Evolutionary conservation across 2,329 filamentous ascomycete genomes (phyloP).

Genomic region (Teratosphaeria zuluensis): DNA sequence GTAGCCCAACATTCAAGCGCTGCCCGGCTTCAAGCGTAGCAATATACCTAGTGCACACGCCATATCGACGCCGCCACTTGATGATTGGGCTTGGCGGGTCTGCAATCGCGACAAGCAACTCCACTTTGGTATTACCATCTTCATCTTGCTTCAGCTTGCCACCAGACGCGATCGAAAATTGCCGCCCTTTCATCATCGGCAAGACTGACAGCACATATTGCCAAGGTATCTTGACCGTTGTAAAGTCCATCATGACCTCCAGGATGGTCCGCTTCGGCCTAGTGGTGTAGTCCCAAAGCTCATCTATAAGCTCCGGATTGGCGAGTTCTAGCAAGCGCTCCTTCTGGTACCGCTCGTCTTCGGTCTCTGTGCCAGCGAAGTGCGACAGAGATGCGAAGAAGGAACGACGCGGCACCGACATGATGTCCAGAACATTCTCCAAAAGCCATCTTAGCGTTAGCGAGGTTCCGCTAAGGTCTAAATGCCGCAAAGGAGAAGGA

Average conservation of each 20-base stretch:
- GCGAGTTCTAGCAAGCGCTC: constrained; percentile 78
- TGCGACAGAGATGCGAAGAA: constrained; percentile 75
- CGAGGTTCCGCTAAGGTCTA: constrained; percentile 28
- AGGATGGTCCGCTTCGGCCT: constrained; percentile 82
- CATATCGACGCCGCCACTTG: constrained; percentile 79
- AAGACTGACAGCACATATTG: constrained; percentile 62
- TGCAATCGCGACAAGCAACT: constrained; percentile 26
- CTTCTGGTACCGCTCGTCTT: constrained; percentile 46
- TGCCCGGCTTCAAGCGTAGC: constrained; percentile 50
- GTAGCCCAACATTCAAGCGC: constrained; percentile 48
- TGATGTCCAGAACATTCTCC: constrained; percentile 77
- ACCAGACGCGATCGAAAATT: constrained; percentile 85
- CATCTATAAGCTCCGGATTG: constrained; percentile 69
- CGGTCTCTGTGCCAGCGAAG: constrained; percentile 57
- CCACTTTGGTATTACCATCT: constrained; percentile 17
- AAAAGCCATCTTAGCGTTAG: constrained; percentile 66
- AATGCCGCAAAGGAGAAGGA: constrained; percentile 27
- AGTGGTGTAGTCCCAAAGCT: constrained; percentile 92
- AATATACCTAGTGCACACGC: constrained; percentile 84
- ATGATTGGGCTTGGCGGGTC: constrained; percentile 55
- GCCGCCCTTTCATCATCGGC: constrained; percentile 73
- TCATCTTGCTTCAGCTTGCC: constrained; percentile 32
- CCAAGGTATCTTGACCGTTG: constrained; percentile 71
- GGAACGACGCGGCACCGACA: constrained; percentile 73
- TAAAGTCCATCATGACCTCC: constrained; percentile 86